phyloP scores from a whole-genome alignment of 169 alveolate species.

The Cryptosporidium viatorum region DNA sequence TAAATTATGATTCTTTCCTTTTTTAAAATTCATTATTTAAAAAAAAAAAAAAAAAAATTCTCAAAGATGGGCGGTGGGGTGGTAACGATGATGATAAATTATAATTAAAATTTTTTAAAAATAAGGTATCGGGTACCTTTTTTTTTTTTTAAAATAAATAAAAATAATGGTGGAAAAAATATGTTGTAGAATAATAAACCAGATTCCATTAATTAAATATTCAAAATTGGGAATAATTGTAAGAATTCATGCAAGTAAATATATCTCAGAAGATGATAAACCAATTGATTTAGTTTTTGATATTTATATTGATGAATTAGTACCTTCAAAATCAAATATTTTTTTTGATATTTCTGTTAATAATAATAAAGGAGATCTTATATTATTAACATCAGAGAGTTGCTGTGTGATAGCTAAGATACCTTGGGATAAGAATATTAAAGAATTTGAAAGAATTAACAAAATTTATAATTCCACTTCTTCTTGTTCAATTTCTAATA shows the following conservation, averaged over 20 bases:
- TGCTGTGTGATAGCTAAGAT: conserved; percentile 53
- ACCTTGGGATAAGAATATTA: conserved; percentile 20
- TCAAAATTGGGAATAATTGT: conserved; percentile 40
- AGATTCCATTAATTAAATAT: conserved; percentile 14
- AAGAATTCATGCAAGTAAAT: conserved; percentile 40
- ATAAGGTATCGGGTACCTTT: neutral
- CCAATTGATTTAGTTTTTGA: conserved; percentile 20
- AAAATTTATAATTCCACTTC: neutral
- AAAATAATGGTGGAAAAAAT: conserved; percentile 14
- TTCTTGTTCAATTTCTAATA: neutral
- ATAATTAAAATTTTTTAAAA: too few relatives aligned
- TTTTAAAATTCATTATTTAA: neutral
- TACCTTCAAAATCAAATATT: conserved; percentile 17
- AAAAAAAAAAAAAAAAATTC: too few relatives aligned
- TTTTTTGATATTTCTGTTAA: conserved; percentile 36
- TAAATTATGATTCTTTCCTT: neutral
- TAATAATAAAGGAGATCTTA: conserved; percentile 13
- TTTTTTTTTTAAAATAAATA: neutral
- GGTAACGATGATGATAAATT: too few relatives aligned
- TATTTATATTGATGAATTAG: conserved; percentile 23
- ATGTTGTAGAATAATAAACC: conserved; percentile 34
- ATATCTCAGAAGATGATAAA: neutral
- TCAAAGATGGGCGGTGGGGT: too few relatives aligned
- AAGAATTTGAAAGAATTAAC: too few relatives aligned
- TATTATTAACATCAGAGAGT: conserved; percentile 29